These are phyloP conservation scores for Euphorbia lathyris DNA, from an alignment of 345 rosid genomes.

Conservation along the genomic window DNA sequence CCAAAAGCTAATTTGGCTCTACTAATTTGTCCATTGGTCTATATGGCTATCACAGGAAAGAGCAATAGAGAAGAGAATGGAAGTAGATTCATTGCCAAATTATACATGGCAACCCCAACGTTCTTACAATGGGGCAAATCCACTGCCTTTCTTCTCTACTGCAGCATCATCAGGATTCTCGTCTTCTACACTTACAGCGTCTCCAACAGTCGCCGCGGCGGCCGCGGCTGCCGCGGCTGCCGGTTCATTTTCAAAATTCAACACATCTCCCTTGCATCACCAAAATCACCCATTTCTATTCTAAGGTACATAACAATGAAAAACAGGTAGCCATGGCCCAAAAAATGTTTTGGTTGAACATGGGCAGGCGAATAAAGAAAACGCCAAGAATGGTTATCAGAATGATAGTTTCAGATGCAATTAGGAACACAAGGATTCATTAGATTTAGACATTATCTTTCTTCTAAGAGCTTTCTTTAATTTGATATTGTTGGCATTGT, in stretches of 20 bases:
- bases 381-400: not conserved
- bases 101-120: constrained; percentile 39
- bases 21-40: not conserved
- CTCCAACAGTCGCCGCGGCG: constrained; percentile 29
- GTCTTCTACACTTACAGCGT: constrained; percentile 34
- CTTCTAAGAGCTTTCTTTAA: not conserved
- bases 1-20: not conserved
- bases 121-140: constrained; percentile 32
- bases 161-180: constrained; percentile 99
- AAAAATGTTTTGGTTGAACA: not conserved
- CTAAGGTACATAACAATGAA: constrained; percentile 5
- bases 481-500: not conserved
- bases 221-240: not conserved
- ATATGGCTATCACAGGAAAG: constrained; percentile 39
- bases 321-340: not conserved
- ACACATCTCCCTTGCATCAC: constrained; percentile 16
- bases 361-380: constrained; percentile 3
- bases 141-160: constrained; percentile 37
- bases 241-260: constrained; percentile 19
- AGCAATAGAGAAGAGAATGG: constrained; percentile 57
- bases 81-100: constrained; percentile 29
- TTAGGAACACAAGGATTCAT: not conserved
- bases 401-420: not conserved
- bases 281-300: constrained; percentile 31
- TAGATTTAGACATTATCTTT: not conserved